These are phyloP conservation scores for Thelonectria blattea DNA, from an alignment of 2,329 filamentous ascomycete genomes.

Conservation along the genomic window DNA sequence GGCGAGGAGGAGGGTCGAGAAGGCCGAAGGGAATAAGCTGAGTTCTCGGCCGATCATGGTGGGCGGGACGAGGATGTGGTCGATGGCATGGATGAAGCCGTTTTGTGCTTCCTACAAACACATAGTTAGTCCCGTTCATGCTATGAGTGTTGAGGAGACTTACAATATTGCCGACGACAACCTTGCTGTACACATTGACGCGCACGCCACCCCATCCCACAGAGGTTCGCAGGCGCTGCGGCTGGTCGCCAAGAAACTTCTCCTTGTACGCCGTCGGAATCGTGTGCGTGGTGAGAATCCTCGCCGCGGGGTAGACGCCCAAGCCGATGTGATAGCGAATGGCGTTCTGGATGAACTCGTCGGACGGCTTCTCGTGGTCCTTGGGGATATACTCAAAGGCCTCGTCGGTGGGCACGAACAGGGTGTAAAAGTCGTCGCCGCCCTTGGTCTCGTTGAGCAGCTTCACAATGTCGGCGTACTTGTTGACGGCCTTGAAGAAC, in stretches of 20 bases:
- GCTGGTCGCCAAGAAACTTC: conserved; percentile 63
- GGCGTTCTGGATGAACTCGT: conserved; percentile 72
- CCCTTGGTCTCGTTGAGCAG: conserved; percentile 74
- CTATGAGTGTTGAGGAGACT: conserved; percentile 29
- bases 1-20: conserved; percentile 79
- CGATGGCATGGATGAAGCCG: conserved; percentile 80
- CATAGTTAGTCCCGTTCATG: not conserved
- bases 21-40: conserved; percentile 73
- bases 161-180: conserved; percentile 75
- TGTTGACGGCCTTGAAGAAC: conserved; percentile 76
- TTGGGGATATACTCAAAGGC: conserved; percentile 71
- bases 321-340: conserved; percentile 78
- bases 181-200: conserved; percentile 78
- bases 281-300: conserved; percentile 74
- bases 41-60: conserved; percentile 60
- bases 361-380: conserved; percentile 62
- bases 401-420: conserved; percentile 79
- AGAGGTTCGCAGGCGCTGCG: conserved; percentile 76
- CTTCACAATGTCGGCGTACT: conserved; percentile 74
- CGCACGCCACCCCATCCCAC: conserved; percentile 67
- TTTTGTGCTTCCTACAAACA: conserved; percentile 72
- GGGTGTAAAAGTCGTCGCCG: conserved; percentile 70
- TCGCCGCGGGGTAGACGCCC: conserved; percentile 68
- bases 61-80: conserved; percentile 78
- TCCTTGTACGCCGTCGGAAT: conserved; percentile 72